A percentile compares a stretch with the other conserved stretches of the same genome.
Evolutionary conservation across 2,329 filamentous ascomycete species (phyloP).

Genomic region (Hypoxylon sp.): DNA sequence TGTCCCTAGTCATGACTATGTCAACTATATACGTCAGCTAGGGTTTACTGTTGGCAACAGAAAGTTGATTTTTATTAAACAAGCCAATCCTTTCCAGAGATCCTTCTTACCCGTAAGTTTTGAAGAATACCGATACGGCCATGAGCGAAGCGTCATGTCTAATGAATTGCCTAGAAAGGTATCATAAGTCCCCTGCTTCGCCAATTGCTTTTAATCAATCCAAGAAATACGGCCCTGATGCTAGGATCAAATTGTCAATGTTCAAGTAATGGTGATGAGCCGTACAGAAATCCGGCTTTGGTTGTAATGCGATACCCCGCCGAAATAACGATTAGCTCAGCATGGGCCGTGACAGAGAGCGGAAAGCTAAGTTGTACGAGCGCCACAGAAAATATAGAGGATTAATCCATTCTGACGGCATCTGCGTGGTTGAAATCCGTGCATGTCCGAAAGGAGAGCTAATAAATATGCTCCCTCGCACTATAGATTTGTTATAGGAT

Average conservation of each 20-base stretch:
- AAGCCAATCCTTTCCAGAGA: slow-evolving; percentile 8
- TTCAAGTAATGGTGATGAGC: background rate
- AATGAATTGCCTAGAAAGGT: background rate
- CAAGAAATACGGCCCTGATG: background rate
- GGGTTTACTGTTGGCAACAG: slow-evolving; percentile 8
- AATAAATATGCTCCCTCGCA: background rate
- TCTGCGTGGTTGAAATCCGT: background rate
- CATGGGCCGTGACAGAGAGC: background rate
- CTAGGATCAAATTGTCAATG: background rate
- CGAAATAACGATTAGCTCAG: background rate
- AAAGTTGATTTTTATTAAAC: slow-evolving; percentile 11
- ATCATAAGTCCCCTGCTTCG: background rate
- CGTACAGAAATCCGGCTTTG: background rate
- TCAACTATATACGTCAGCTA: slow-evolving; percentile 22
- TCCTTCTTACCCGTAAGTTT: slow-evolving; percentile 23
- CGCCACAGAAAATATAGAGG: background rate
- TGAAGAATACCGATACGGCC: background rate
- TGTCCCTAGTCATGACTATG: slow-evolving; percentile 9
- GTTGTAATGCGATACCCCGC: background rate
- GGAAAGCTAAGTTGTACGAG: background rate
- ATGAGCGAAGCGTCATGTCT: slow-evolving; percentile 1
- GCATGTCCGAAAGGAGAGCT: background rate
- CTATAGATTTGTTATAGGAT: slow-evolving; percentile 8
- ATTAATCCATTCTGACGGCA: background rate
- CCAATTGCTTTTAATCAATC: background rate